Evolutionary conservation across 345 rosid genomes (phyloP), one percentile per base, ranked within the genome.

Genomic region (Rhodomyrtus tomentosa): DNA sequence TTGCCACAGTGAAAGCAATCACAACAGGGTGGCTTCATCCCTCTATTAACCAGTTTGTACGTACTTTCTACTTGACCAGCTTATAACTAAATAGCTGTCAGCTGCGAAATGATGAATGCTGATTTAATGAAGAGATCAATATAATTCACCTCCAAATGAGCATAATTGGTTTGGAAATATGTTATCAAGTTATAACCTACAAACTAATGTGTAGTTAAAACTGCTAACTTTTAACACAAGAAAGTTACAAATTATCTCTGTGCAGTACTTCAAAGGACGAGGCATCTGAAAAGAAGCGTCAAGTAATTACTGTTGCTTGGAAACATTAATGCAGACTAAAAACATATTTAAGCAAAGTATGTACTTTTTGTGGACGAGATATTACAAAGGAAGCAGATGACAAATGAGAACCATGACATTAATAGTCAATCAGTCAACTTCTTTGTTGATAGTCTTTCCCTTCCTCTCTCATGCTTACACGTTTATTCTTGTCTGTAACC

Each of bases 21-120:
- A 96, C 79, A 85, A 95, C 98, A 22, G 98, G 99, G 89, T 98
- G 99, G 99, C 83, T 98, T 38, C 99, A 98, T 89, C 99, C 99
- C 83, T 86, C 91, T 6, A 94, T 96, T 87, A 98, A 98, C 82
- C 99, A 98, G 91, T 96, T 94, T 87, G 99, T 98, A 93, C 36
- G 98, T 90, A 50, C 83, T 62, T 29, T 40, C 55, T 50, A 36
- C 29, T 22, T 48, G 73, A 58, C 79, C 45, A 84, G 42, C 54
- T 84, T 73, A 24, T 68, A 25, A 9, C 58, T 54, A 3, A 25
- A 48, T 81, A 53, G 83, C 38, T 68, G 76, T 68, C 45, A 4
- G 45, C 83, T 55, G 24, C 20, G n/a, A 81, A 81, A 50, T 2
- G 18, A 52, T 81, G 58, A 20, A 81, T 50, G 45, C 21, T 68